Conservation (phyloP, 495 filamentous ascomycete genomes). For the Daldinia loculata region DNA sequence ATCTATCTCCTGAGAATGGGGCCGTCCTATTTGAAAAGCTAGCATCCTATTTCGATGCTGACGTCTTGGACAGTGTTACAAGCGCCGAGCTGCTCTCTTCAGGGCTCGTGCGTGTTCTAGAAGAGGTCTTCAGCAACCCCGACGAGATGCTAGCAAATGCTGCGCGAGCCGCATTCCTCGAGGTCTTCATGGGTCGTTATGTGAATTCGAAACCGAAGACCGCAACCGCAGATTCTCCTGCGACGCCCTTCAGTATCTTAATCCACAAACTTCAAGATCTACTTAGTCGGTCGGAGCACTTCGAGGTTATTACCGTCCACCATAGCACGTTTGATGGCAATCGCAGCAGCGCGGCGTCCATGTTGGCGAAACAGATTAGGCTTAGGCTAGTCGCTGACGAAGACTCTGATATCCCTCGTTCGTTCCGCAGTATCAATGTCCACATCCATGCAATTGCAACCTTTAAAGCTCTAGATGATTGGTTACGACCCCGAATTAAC, state of each 20-base stretch:
- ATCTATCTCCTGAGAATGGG: slow-evolving; percentile 59
- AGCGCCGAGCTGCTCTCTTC: slow-evolving; percentile 94
- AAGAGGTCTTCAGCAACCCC: slow-evolving; percentile 80
- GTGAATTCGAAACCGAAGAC: slow-evolving; percentile 69
- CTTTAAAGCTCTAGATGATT: slow-evolving; percentile 97
- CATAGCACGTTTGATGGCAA: slow-evolving; percentile 93
- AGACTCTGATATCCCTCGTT: slow-evolving; percentile 82
- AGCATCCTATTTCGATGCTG: slow-evolving; percentile 87
- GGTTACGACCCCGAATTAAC: slow-evolving; percentile 88
- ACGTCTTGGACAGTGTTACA: slow-evolving; percentile 91
- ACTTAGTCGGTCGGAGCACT: slow-evolving; percentile 95
- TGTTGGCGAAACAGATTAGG: slow-evolving; percentile 95
- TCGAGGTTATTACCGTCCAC: slow-evolving; percentile 95
- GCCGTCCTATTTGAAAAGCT: slow-evolving; percentile 75
- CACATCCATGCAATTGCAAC: slow-evolving; percentile 98
- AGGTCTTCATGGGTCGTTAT: slow-evolving; percentile 89
- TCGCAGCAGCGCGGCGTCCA: slow-evolving; percentile 88
- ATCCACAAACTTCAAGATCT: slow-evolving; percentile 96
- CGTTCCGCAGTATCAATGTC: slow-evolving; percentile 93
- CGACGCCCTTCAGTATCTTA: slow-evolving; percentile 89
- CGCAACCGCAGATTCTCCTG: slow-evolving; percentile 67
- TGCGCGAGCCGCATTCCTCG: slow-evolving; percentile 83
- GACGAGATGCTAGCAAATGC: slow-evolving; percentile 62
- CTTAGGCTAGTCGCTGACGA: slow-evolving; percentile 91
- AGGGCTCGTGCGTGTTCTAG: slow-evolving; percentile 81